Evolutionary conservation across 2,329 filamentous ascomycete species (phyloP), one percentile per base, ranked within the genome.

Genomic region (Monosporascus sp.): DNA sequence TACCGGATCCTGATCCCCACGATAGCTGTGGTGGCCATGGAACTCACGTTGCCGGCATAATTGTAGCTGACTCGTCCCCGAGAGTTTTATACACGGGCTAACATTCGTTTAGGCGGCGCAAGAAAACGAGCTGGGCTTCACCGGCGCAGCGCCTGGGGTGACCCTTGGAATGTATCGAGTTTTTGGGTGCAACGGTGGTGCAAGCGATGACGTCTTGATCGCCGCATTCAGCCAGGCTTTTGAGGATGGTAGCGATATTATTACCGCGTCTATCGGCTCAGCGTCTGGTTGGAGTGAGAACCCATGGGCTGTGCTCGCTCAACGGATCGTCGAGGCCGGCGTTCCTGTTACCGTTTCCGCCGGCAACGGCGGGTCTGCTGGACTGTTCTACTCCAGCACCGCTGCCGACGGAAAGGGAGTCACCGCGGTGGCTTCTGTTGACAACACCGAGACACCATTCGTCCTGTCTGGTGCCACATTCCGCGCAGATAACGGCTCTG

Each of bases 171-270:
- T 67, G 22, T 75, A 75, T 59, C 65, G 68, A 31, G 68, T 71
- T 2, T 70, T 73, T 51, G 66, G 65, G 26, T 73, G 71, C 53
- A 44, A 45, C 7, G 71, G 66, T 6, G 45, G 31, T 11, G 58
- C 67, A 2, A 58, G 62, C 3, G 69, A 66, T 22, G 74, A 77
- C 50, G 61, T 73, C 11, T 26, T 77, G 45, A 68, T 74, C 43
- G 66, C 65, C 3, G 73, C 72, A 5, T 70, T 70, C 40, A 67
- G 69, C 51, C 68, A 64, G 53, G 75, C 76, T 0, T 73, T 68
- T 48, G 69, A 74, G 50, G 73, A 73, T 14, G 67, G 68, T 0
- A 56, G 53, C 22, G 53, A 59, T 17, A 49, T 59, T 20, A 59
- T 59, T 17, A 56, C 50, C 31, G 37, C 51, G 4, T 47, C 37